Percentiles rank a stretch among this genome's conserved stretches.
Conservation (phyloP, 2,329 filamentous ascomycete species). For the Neophaeococcomyces mojaviensis region DNA sequence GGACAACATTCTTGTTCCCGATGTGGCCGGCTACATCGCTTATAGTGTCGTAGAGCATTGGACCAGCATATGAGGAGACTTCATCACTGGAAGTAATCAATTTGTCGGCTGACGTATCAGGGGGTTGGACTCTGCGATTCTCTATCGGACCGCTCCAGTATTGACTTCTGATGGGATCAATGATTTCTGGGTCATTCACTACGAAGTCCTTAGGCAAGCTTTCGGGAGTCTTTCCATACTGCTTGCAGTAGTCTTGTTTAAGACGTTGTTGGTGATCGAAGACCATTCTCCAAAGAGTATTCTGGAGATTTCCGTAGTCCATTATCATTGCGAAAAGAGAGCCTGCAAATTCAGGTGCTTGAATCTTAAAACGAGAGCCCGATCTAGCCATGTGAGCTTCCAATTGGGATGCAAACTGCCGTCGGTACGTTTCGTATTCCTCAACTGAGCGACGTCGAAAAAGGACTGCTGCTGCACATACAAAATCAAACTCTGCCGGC, state of each 20-base stretch:
- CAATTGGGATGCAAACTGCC: conserved; percentile 39
- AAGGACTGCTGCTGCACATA: conserved; percentile 47
- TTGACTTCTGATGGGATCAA: neutral
- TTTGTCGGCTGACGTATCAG: neutral
- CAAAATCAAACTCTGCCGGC: conserved; percentile 42
- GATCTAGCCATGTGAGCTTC: conserved; percentile 41
- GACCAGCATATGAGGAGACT: conserved; percentile 30
- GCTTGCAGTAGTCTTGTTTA: conserved; percentile 2
- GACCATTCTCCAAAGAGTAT: conserved; percentile 26
- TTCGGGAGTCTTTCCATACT: neutral
- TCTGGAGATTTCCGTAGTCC: conserved; percentile 43
- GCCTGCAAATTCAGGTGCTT: conserved; percentile 48
- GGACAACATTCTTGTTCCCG: conserved; percentile 45
- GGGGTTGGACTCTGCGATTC: neutral
- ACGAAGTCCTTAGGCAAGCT: conserved; percentile 7
- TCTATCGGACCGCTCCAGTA: neutral
- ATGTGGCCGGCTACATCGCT: conserved; percentile 39
- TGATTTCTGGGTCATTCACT: neutral
- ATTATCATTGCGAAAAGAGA: conserved; percentile 50
- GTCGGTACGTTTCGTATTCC: conserved; percentile 32
- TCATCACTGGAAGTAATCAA: conserved; percentile 14
- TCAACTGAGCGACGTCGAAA: conserved; percentile 32
- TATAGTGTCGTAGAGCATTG: conserved; percentile 37
- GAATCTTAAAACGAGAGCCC: conserved; percentile 43
- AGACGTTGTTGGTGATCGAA: conserved; percentile 7